A percentile compares a stretch with the other conserved stretches of the same genome.
Conservation (phyloP, 1,139 yeast species). For the Zygoascus meyerae region DNA sequence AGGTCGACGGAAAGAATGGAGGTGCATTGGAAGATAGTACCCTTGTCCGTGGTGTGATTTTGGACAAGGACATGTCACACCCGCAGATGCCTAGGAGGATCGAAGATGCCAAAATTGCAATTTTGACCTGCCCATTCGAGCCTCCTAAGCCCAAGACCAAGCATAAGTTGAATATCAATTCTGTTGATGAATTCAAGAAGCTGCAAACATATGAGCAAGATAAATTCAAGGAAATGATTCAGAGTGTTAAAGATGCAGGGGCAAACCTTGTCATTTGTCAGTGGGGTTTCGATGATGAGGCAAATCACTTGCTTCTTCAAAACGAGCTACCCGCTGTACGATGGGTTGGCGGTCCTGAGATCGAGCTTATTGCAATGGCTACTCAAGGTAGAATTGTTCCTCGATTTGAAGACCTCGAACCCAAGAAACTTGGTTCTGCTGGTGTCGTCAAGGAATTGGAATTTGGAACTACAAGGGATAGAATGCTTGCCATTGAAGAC, state of each 20-base stretch:
- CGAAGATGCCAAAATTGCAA: slow-evolving; percentile 81
- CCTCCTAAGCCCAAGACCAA: slow-evolving; percentile 99
- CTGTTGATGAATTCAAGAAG: slow-evolving; percentile 87
- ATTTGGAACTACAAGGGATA: slow-evolving; percentile 94
- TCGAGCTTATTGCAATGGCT: slow-evolving; percentile 93
- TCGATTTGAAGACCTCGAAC: slow-evolving; percentile 82
- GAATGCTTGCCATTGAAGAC: slow-evolving; percentile 92
- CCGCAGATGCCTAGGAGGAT: slow-evolving; percentile 93
- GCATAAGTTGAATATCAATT: slow-evolving; percentile 88
- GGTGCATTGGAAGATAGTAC: slow-evolving; percentile 84
- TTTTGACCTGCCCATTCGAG: slow-evolving; percentile 96
- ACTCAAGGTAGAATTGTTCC: slow-evolving; percentile 97
- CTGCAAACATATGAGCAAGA: slow-evolving; percentile 88
- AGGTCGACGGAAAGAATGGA: slow-evolving; percentile 93
- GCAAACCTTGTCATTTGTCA: slow-evolving; percentile 97
- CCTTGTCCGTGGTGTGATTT: slow-evolving; percentile 81
- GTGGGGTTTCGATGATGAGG: slow-evolving; percentile 99
- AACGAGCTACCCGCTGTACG: slow-evolving; percentile 91
- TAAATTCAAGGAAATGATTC: slow-evolving; percentile 87
- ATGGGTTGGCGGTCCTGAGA: slow-evolving; percentile 98
- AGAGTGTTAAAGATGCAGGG: slow-evolving; percentile 78
- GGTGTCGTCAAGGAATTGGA: slow-evolving; percentile 81
- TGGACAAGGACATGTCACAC: slow-evolving; percentile 95
- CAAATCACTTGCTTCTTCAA: slow-evolving; percentile 84
- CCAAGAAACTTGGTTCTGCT: slow-evolving; percentile 81